Percentiles rank a stretch among this genome's conserved stretches.
These are phyloP conservation scores for Marsdenia floribunda DNA, from an alignment of 257 asterid genomes.

Conservation along the genomic window DNA sequence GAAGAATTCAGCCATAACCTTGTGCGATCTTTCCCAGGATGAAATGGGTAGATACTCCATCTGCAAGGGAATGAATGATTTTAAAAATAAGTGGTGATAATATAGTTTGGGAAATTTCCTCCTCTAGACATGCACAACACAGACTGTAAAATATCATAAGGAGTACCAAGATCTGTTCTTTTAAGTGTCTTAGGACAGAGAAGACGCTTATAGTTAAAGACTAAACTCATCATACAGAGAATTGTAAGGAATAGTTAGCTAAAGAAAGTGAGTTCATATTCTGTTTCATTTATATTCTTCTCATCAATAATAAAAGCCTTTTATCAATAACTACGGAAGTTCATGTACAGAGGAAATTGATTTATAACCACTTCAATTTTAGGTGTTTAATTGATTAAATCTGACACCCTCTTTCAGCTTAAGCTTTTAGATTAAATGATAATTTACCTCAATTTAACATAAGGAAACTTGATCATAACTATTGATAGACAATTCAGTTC, in stretches of 20 bases:
- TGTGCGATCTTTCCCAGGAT: conserved; percentile 83
- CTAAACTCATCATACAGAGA: not conserved
- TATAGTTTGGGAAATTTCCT: not conserved
- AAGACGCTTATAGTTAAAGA: not conserved
- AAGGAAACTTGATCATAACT: not conserved
- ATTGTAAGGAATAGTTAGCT: not conserved
- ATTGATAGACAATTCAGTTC: not conserved
- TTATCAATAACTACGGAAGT: not conserved
- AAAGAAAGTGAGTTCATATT: not conserved
- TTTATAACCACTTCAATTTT: not conserved
- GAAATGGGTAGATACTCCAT: conserved; percentile 88
- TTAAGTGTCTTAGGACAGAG: not conserved
- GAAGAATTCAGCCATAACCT: conserved; percentile 78
- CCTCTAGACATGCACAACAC: not conserved
- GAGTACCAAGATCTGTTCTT: not conserved
- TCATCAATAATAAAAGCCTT: not conserved
- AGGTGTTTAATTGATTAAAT: too few relatives aligned
- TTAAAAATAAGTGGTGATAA: not conserved
- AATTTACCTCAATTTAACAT: too few relatives aligned
- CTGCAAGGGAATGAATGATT: conserved; percentile 42
- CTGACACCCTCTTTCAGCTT: too few relatives aligned
- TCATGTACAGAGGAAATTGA: not conserved
- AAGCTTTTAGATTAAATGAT: too few relatives aligned
- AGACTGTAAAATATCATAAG: not conserved
- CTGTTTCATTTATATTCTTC: not conserved